These are phyloP conservation scores for Xylaria sp. DNA, from an alignment of 2,329 filamentous ascomycete species.

Conservation along the genomic window DNA sequence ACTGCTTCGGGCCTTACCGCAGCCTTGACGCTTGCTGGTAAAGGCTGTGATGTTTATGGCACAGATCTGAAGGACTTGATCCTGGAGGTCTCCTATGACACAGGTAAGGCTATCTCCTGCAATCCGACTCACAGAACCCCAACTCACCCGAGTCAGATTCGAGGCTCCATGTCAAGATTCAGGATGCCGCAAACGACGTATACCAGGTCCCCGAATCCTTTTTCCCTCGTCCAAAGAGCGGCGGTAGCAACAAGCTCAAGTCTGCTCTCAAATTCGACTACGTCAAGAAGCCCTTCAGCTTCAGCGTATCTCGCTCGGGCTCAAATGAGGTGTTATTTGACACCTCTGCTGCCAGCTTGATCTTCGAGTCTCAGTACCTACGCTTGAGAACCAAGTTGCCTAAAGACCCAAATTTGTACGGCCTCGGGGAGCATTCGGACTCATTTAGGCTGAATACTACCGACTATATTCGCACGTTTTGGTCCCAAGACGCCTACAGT, in stretches of 20 bases:
- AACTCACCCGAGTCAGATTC: constrained; percentile 57
- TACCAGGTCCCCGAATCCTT: constrained; percentile 80
- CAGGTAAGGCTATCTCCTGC: constrained; percentile 50
- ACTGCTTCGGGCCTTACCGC: constrained; percentile 66
- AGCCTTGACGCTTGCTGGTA: constrained; percentile 69
- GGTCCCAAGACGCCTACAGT: constrained; percentile 73
- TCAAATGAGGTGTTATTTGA: constrained; percentile 71
- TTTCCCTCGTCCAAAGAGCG: constrained; percentile 65
- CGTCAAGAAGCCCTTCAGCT: constrained; percentile 54
- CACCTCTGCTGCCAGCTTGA: constrained; percentile 70
- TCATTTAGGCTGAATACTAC: constrained; percentile 73
- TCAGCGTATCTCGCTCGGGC: constrained; percentile 52
- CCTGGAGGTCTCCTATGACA: constrained; percentile 73
- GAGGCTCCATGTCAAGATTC: constrained; percentile 79
- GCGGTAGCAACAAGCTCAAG: constrained; percentile 33
- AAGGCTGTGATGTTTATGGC: constrained; percentile 75
- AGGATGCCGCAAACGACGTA: constrained; percentile 73
- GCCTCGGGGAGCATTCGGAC: constrained; percentile 81
- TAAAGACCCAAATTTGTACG: constrained; percentile 76
- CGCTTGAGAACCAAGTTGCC: constrained; percentile 77
- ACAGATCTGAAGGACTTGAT: constrained; percentile 71
- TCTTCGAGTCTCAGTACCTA: constrained; percentile 84
- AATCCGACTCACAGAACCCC: constrained; percentile 1
- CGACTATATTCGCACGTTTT: constrained; percentile 76
- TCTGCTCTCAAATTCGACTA: constrained; percentile 51